Evolutionary conservation across 2,329 filamentous ascomycete genomes (phyloP).

Genomic region (Aspergillus flavus): DNA sequence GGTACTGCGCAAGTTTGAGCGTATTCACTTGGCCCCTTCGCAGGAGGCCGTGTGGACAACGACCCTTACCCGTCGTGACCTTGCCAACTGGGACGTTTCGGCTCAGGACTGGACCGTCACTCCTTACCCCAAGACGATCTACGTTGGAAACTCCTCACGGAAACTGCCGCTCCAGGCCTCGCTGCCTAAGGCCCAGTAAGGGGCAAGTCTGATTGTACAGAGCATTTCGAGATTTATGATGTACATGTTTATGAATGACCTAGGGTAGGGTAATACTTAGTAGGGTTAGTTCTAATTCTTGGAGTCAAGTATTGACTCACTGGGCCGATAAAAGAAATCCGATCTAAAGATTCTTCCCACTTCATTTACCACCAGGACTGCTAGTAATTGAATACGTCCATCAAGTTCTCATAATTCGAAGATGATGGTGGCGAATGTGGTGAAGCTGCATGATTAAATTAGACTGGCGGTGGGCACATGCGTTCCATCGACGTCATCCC

Average conservation of each 20-base stretch:
- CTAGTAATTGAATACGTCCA: too few species aligned
- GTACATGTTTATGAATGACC: slow-evolving; percentile 7
- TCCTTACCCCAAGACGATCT: slow-evolving; percentile 59
- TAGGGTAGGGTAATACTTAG: neutral
- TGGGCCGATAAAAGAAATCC: neutral
- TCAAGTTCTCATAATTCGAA: too few species aligned
- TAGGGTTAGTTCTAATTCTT: neutral
- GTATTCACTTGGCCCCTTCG: slow-evolving; percentile 72
- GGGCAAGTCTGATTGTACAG: slow-evolving; percentile 8
- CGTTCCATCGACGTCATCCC: neutral
- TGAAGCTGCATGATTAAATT: neutral
- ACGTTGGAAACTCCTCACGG: slow-evolving; percentile 62
- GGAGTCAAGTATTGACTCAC: neutral
- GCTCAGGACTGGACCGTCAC: slow-evolving; percentile 81
- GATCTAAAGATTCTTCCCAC: neutral
- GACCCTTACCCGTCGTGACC: slow-evolving; percentile 73
- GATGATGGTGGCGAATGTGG: neutral
- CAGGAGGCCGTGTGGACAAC: slow-evolving; percentile 66
- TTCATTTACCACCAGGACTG: neutral
- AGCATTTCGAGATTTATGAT: slow-evolving; percentile 7
- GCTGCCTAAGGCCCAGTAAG: slow-evolving; percentile 34
- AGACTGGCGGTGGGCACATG: neutral
- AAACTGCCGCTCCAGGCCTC: slow-evolving; percentile 54
- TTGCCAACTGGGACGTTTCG: slow-evolving; percentile 81
- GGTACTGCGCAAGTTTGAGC: slow-evolving; percentile 78